Conservation (phyloP, 805 yeast species). For the Lachancea quebecensis region DNA sequence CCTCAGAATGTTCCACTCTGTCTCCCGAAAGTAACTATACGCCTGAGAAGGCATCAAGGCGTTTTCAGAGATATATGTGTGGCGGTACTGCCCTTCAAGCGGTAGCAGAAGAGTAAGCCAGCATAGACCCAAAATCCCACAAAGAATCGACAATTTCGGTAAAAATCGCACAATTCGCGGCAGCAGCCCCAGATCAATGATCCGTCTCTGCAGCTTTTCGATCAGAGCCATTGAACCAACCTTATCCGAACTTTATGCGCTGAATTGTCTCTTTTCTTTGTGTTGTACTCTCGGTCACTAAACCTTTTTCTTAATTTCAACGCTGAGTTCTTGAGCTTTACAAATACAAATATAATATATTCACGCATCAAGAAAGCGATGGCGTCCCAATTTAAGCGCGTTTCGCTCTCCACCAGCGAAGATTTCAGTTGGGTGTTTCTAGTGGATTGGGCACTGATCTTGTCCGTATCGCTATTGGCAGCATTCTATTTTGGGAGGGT, state of each 20-base stretch:
- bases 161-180: constrained; percentile 39
- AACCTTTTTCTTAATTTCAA: neutral
- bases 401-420: constrained; percentile 25
- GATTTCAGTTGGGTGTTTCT: constrained; percentile 67
- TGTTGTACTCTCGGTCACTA: no score
- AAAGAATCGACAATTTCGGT: constrained; percentile 38
- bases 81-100: constrained; percentile 70
- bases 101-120: constrained; percentile 64
- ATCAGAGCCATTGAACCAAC: constrained; percentile 41
- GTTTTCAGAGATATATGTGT: constrained; percentile 87
- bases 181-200: constrained; percentile 40
- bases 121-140: constrained; percentile 41
- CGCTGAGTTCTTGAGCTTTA: neutral
- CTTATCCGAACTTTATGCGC: neutral
- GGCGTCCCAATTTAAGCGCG: constrained; percentile 22
- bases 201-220: constrained; percentile 38
- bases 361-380: neutral
- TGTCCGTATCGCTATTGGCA: constrained; percentile 53
- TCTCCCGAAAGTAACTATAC: constrained; percentile 80
- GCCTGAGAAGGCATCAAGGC: constrained; percentile 98
- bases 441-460: constrained; percentile 71
- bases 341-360: neutral
- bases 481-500: constrained; percentile 73
- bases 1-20: constrained; percentile 87
- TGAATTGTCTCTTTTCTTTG: no score